Percentiles rank a stretch among this genome's conserved stretches.
Evolutionary conservation across 768 basidiomycete species (phyloP).

Genomic region (Galerina marginata): DNA sequence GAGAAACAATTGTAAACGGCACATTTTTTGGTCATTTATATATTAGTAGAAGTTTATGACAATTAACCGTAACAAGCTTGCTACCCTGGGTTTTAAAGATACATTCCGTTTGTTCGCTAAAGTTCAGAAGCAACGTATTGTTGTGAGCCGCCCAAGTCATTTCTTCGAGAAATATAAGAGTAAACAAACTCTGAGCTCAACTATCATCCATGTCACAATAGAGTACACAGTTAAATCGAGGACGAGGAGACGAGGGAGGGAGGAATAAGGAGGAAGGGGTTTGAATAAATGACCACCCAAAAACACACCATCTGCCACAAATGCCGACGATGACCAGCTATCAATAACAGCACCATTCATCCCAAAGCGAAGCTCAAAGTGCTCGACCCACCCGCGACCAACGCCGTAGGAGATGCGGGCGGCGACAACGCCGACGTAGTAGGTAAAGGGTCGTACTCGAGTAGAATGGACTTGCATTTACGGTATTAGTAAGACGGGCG

Average conservation of each 20-base stretch:
- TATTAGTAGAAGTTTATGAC: constrained; percentile 5
- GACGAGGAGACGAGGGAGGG: not conserved
- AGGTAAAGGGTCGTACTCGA: no score
- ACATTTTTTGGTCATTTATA: constrained; percentile 1
- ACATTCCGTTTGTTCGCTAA: not conserved
- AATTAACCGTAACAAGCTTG: constrained; percentile 12
- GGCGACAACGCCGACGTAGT: not conserved
- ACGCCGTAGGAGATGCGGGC: not conserved
- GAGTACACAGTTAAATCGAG: not conserved
- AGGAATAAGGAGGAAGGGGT: no score
- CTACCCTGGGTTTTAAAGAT: constrained; percentile 9
- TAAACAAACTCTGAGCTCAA: no score
- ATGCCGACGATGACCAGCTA: no score
- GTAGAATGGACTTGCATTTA: no score
- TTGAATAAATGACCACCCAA: not conserved
- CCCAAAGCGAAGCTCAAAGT: constrained; percentile 28
- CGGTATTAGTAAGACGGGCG: no score
- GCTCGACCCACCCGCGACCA: constrained; percentile 19
- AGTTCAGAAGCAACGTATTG: no score
- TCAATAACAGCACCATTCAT: not conserved
- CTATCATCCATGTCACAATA: constrained; percentile 8
- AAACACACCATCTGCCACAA: not conserved
- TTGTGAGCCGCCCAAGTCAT: no score
- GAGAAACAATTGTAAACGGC: constrained; percentile 20
- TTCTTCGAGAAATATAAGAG: no score